These are phyloP conservation scores for Sugiyamaella smithiae DNA, from an alignment of 805 yeast species.

Conservation along the genomic window DNA sequence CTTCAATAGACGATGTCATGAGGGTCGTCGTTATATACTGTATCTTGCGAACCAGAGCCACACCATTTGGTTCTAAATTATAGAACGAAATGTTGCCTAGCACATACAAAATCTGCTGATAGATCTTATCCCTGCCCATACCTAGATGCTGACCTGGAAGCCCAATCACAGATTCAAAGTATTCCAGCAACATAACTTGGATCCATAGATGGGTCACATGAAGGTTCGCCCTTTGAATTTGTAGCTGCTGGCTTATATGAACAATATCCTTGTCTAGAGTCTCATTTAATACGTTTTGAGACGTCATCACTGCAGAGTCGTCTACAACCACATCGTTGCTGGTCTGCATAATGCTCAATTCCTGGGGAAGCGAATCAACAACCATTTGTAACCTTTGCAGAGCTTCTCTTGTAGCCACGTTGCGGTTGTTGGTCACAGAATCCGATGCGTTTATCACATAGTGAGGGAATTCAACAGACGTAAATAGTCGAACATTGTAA, in stretches of 20 bases:
- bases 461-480: conserved; percentile 12
- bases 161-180: conserved; percentile 8
- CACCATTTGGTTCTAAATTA: conserved; percentile 21
- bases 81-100: conserved; percentile 14
- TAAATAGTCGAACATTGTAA: conserved; percentile 11
- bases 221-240: conserved; percentile 14
- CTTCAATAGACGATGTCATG: background rate
- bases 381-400: conserved; percentile 10
- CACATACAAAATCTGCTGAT: conserved; percentile 10
- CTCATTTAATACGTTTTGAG: background rate
- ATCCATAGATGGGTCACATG: conserved; percentile 16
- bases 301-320: background rate
- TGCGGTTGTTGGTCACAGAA: background rate
- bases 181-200: conserved; percentile 13
- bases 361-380: conserved; percentile 4
- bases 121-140: conserved; percentile 12
- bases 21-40: background rate
- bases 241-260: conserved; percentile 12
- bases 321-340: conserved; percentile 1
- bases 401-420: conserved; percentile 1
- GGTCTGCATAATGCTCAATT: background rate
- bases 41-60: conserved; percentile 6
- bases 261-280: background rate
- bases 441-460: background rate
- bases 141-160: background rate